Percentiles rank a stretch among this genome's conserved stretches.
Conservation (phyloP, 495 filamentous ascomycete species). For the Penicillium psychrofluorescens region DNA sequence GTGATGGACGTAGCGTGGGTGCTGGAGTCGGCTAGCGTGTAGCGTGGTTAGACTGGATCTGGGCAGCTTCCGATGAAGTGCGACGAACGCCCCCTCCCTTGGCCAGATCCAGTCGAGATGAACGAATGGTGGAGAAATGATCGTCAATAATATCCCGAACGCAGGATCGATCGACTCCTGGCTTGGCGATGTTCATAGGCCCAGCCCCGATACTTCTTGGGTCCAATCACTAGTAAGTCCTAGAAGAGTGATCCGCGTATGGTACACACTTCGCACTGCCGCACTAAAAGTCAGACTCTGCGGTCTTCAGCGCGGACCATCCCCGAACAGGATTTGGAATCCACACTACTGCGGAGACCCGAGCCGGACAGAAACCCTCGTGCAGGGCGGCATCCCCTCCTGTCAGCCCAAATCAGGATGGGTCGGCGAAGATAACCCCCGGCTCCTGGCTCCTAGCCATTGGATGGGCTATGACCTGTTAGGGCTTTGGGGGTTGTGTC, state of each 20-base stretch:
- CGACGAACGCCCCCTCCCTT: constrained; percentile 4
- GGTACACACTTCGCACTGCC: too few species aligned
- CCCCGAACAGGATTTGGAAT: too few species aligned
- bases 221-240: neutral
- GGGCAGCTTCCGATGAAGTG: neutral
- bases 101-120: neutral
- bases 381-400: neutral
- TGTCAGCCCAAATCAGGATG: too few species aligned
- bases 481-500: too few species aligned
- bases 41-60: neutral
- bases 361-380: neutral
- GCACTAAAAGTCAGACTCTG: neutral
- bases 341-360: neutral
- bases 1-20: too few species aligned
- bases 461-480: neutral
- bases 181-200: constrained; percentile 4
- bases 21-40: neutral
- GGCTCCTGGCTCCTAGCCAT: neutral
- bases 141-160: constrained; percentile 17
- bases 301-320: neutral
- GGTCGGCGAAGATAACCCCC: too few species aligned
- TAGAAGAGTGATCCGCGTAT: too few species aligned
- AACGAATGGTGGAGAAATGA: constrained; percentile 7
- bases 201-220: constrained; percentile 1
- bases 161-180: neutral